These are phyloP conservation scores for Coix lacrymajobi DNA, from an alignment of 176 grass and related monocot species.

Conservation along the genomic window DNA sequence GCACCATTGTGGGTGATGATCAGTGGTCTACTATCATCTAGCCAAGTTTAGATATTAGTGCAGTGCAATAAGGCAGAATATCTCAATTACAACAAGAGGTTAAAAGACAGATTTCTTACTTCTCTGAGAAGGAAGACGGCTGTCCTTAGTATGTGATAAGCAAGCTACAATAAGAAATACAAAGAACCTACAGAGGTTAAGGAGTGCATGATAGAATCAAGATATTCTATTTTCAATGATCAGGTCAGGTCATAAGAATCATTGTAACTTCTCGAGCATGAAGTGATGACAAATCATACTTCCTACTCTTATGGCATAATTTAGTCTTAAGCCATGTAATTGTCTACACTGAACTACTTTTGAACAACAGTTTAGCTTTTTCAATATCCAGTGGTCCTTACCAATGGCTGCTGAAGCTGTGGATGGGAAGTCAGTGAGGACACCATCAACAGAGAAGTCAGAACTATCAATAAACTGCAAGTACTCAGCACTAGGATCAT, in stretches of 20 bases:
- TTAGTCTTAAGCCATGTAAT: neutral
- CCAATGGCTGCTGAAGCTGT: constrained; percentile 79
- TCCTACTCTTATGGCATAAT: neutral
- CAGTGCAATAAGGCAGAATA: neutral
- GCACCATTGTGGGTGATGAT: constrained; percentile 69
- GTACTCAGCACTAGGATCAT: constrained; percentile 76
- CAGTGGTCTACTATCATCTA: constrained; percentile 35
- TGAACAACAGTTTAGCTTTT: constrained; percentile 16
- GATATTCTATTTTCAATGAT: neutral
- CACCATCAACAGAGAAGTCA: constrained; percentile 65
- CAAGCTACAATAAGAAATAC: constrained; percentile 62
- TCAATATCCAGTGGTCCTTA: constrained; percentile 27
- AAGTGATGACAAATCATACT: neutral
- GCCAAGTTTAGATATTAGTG: neutral
- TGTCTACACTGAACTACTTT: neutral
- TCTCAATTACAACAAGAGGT: neutral
- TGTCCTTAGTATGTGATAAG: constrained; percentile 63
- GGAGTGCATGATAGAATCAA: neutral
- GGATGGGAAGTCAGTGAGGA: constrained; percentile 80
- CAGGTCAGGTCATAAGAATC: neutral
- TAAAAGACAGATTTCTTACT: constrained; percentile 22
- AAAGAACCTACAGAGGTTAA: neutral
- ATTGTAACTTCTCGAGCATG: neutral
- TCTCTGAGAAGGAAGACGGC: constrained; percentile 26
- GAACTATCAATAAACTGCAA: constrained; percentile 76